Base-by-base conservation (phyloP, 805 yeast genomes). In the Candida ulmi region DNA sequence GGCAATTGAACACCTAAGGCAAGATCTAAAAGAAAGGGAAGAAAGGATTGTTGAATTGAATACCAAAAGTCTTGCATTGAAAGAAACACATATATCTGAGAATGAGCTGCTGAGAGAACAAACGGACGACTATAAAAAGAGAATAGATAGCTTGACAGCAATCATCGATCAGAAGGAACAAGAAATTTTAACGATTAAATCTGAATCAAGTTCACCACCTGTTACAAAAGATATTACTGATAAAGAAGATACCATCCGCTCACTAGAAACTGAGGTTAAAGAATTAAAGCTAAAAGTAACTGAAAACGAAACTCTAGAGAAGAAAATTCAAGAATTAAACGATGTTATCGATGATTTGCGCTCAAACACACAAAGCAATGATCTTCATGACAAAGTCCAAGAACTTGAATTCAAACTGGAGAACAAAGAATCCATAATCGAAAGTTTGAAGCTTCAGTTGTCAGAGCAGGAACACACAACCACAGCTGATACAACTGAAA, bases 21-120 rank as follows among this genome's bases (percentile, higher is more conserved):
- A 56, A 8, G 44, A 47, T 35, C n/a, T 54, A 23, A 28, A 46
- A 12, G 41, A 33, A 2, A 46, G 33, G 29, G 53, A 46, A 25
- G 34, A 25, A 25, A 44, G 36, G 29, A 21, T 49, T 8, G 30
- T 19, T 7, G 23, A 33, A 5, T 24, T 50, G 17, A 48, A 39
- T 12, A 49, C 35, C 11, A 58, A 59, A 17, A 57, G 62, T 9
- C 43, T 63, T 23, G 55, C 59, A 3, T 35, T 61, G 38, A 62
- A 55, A 33, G 50, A 48, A 35, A 52, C 58, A 9, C 47, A 52
- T 7, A 43, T 42, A 5, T 12, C 19, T 13, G 43, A 38, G 15
- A 36, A 25, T 19, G 36, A 35, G 11, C 38, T 33, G 29, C 33
- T 31, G 43, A 43, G 15, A 18, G 6, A 27, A 2, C 17, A 36